These are phyloP conservation scores for Fusarium palustre DNA, from an alignment of 2,329 filamentous ascomycete species.

Conservation along the genomic window DNA sequence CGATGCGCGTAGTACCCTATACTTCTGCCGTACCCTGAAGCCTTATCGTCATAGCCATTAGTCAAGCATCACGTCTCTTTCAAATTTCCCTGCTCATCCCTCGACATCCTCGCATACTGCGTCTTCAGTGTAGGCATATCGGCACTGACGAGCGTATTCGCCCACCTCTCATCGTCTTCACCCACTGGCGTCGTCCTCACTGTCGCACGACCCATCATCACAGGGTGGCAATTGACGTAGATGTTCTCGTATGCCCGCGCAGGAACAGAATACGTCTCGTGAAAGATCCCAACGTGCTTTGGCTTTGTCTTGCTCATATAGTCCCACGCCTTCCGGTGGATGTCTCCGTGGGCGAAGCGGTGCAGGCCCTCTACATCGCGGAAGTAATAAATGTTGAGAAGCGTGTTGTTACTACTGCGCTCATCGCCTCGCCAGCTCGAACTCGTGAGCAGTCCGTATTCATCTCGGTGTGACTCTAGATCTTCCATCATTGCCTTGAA, in stretches of 20 bases:
- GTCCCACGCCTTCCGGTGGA: constrained; percentile 63
- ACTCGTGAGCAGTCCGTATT: constrained; percentile 61
- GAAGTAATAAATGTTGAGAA: constrained; percentile 64
- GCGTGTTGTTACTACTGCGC: constrained; percentile 54
- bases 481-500: constrained; percentile 56
- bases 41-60: neutral
- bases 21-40: too few relatives aligned
- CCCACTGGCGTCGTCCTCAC: constrained; percentile 39
- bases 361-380: constrained; percentile 61
- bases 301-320: constrained; percentile 58
- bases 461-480: constrained; percentile 52
- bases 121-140: constrained; percentile 50
- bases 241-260: constrained; percentile 63
- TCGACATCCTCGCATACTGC: constrained; percentile 51
- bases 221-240: constrained; percentile 59
- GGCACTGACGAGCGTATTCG: constrained; percentile 51
- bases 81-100: constrained; percentile 40
- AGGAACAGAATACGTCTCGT: constrained; percentile 64
- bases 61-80: constrained; percentile 22
- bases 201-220: constrained; percentile 50
- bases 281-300: constrained; percentile 62
- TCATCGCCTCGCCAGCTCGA: constrained; percentile 57
- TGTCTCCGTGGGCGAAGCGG: constrained; percentile 61
- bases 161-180: constrained; percentile 47
- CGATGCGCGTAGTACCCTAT: neutral